Evolutionary conservation across 768 basidiomycete species (phyloP).

Genomic region (Asterophora lycoperdoides): DNA sequence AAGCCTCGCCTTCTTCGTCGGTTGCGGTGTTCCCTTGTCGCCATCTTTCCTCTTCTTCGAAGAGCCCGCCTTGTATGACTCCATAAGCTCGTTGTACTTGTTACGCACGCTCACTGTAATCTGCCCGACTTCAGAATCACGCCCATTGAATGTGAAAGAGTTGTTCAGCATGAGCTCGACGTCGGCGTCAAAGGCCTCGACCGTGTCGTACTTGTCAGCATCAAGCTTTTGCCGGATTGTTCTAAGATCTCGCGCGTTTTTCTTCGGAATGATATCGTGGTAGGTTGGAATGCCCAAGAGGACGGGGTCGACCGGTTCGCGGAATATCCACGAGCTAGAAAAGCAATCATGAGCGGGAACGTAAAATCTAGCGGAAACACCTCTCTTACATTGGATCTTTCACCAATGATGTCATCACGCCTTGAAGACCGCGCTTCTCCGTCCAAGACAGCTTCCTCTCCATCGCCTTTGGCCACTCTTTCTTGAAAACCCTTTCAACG

Average conservation of each 20-base stretch:
- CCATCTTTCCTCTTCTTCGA: constrained; percentile 74
- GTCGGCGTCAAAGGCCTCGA: constrained; percentile 81
- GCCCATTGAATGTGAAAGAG: constrained; percentile 84
- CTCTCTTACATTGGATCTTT: constrained; percentile 62
- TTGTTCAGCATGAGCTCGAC: constrained; percentile 85
- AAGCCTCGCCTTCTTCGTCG: constrained; percentile 63
- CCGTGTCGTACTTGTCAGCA: constrained; percentile 72
- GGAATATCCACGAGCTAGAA: constrained; percentile 69
- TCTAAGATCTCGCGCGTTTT: constrained; percentile 81
- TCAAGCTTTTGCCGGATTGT: constrained; percentile 82
- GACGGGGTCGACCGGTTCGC: constrained; percentile 86
- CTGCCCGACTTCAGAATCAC: constrained; percentile 72
- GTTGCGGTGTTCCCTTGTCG: constrained; percentile 60
- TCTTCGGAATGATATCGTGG: constrained; percentile 77
- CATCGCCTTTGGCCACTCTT: constrained; percentile 79
- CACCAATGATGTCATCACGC: constrained; percentile 61
- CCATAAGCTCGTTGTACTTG: constrained; percentile 52
- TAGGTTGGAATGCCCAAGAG: constrained; percentile 82
- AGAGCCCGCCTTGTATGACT: constrained; percentile 41
- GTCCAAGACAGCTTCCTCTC: constrained; percentile 69
- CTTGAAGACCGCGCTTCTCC: constrained; percentile 77
- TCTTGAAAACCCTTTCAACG: constrained; percentile 73
- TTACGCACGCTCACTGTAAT: constrained; percentile 49
- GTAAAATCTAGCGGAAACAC: background rate
- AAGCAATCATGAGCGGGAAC: constrained; percentile 5